Evolutionary conservation across 306 rosid genomes (phyloP).

Genomic region (Pterocarpus santalinus): DNA sequence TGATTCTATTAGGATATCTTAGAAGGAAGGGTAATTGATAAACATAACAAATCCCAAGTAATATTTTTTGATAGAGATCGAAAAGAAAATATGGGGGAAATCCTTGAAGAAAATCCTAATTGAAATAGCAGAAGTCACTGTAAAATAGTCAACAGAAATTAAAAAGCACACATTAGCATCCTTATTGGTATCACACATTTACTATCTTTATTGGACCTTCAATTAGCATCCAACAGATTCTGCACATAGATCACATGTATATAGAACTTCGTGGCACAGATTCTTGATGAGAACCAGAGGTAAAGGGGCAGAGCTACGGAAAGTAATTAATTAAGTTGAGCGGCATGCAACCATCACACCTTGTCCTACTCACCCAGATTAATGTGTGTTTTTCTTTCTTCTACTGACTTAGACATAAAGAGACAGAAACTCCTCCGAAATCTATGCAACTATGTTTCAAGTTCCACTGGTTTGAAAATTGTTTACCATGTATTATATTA

Average conservation of each 20-base stretch:
- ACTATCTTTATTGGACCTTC: too few species aligned
- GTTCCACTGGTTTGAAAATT: constrained; percentile 16
- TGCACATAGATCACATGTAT: too few species aligned
- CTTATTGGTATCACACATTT: too few species aligned
- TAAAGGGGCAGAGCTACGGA: not conserved
- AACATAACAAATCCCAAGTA: not conserved
- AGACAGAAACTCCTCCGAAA: not conserved
- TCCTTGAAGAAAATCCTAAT: not conserved
- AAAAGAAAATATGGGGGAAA: not conserved
- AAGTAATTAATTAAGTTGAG: not conserved
- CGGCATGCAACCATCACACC: not conserved
- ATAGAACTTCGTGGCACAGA: constrained; percentile 1
- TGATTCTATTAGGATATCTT: too few species aligned
- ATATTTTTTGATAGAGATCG: not conserved
- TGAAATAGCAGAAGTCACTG: too few species aligned
- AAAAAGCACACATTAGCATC: too few species aligned
- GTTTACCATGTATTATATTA: not conserved
- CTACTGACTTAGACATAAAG: not conserved
- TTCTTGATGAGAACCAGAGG: not conserved
- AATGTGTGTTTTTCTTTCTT: not conserved
- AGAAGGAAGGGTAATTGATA: too few species aligned
- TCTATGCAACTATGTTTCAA: constrained; percentile 8
- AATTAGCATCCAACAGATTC: too few species aligned
- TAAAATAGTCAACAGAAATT: too few species aligned
- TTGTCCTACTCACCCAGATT: not conserved